phyloP scores from a whole-genome alignment of 1,284 basidiomycete genomes.

The Tranzscheliella williamsii region DNA sequence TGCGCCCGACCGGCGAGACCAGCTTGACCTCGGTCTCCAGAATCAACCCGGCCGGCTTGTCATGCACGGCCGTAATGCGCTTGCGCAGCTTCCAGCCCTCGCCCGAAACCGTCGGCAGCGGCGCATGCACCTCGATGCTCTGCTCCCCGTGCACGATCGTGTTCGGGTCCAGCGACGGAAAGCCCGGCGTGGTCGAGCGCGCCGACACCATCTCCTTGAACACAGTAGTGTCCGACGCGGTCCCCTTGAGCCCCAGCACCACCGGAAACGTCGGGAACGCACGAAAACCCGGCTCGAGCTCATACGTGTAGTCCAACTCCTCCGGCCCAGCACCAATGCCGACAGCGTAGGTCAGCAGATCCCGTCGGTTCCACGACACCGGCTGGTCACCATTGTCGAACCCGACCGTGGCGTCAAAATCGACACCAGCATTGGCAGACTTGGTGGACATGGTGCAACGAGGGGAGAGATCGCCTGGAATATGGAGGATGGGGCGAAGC shows the following conservation, averaged over 20 bases:
- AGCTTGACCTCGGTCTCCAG: conserved; percentile 47
- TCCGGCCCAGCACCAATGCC: conserved; percentile 56
- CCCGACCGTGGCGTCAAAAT: conserved; percentile 55
- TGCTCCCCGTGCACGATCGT: conserved; percentile 62
- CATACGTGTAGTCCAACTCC: conserved; percentile 60
- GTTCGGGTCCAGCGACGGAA: conserved; percentile 59
- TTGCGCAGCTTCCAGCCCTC: conserved; percentile 52
- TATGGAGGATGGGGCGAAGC: conserved; percentile 20
- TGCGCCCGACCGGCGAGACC: conserved; percentile 39
- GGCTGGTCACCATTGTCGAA: conserved; percentile 52
- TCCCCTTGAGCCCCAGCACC: conserved; percentile 56
- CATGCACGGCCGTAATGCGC: conserved; percentile 45
- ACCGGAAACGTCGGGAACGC: conserved; percentile 62
- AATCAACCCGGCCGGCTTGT: conserved; percentile 46
- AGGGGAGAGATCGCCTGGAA: conserved; percentile 5
- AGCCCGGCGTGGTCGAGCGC: conserved; percentile 32
- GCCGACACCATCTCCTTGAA: conserved; percentile 53
- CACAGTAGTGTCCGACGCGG: conserved; percentile 50
- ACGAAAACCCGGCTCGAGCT: conserved; percentile 54
- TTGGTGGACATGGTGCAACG: conserved; percentile 9
- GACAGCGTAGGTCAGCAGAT: conserved; percentile 58
- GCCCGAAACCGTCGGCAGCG: conserved; percentile 48
- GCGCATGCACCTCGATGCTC: conserved; percentile 57
- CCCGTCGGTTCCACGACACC: conserved; percentile 60
- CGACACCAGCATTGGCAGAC: conserved; percentile 13